Evolutionary conservation across 2,329 filamentous ascomycete genomes (phyloP), one percentile per base, ranked within the genome.

Genomic region (Diaporthe velutina): DNA sequence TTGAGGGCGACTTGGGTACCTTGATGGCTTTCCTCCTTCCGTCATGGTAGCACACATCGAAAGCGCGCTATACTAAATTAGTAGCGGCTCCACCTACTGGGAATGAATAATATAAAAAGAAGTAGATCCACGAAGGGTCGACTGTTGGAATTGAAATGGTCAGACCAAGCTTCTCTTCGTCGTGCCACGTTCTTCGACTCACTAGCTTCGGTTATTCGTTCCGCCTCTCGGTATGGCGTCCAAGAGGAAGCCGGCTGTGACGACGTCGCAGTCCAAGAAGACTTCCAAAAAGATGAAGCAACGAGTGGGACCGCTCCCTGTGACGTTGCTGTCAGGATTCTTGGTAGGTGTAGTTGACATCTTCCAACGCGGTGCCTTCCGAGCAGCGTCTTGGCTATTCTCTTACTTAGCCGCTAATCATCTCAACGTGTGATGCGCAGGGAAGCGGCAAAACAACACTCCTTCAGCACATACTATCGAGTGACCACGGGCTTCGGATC

Each of bases 371-470:
- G 13, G 15, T 68, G 30, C 28, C 40, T 35, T 30, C 17, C 40
- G 5, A 2, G 22, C 2, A 19, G 35, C 33, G 19, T 38, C 45
- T 25, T n/a, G 8, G n/a, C 45, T 25, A 6, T 35, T 19, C 13
- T 19, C 2, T 25, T n/a, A 19, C 22, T 52, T 4, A 19, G 4
- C 3, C 0, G 45, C 61, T 67, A 25, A 52, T 25, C 12, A 17
- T 35, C 6, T 9, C 42, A 35, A 74, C 72, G 54, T 74, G 30
- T 5, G n/a, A 35, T 57, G 28, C 75, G 19, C 74, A 92, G 90
- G 92, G 92, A 15, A 90, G 91, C 60, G 93, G 93, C 1, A 94
- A 94, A 80, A 94, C 93, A 0, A 94, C 93, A 0, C 86, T 94
- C 0, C 86, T 94, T 0, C 89, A 93, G 75, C 90, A 94, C 75